Base-by-base conservation (phyloP, 2,329 filamentous ascomycete species). In the Zymoseptoria ardabiliae region DNA sequence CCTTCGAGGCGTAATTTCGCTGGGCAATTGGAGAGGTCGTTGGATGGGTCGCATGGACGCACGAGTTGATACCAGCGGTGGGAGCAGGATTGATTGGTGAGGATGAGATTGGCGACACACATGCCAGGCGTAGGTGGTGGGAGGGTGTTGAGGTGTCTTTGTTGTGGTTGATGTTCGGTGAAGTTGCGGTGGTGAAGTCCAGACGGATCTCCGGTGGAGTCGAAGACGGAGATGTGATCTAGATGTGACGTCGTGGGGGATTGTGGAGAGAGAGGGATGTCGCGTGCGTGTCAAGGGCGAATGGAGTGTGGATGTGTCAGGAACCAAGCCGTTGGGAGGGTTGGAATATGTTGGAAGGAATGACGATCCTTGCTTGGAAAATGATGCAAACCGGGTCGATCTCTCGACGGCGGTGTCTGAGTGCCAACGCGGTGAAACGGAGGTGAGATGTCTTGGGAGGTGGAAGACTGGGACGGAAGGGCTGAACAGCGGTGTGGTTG, bases 51-150 rank as follows among this genome's bases (percentile, higher is more conserved):
- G 71, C 78, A 81, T 51, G 77, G 69, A 45, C 73, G 72, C 35
- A 76, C 69, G 25, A 81, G 74, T 60, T 77, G 74, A 70, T 79
- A 80, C 78, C 78, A 81, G 61, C 78, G 75, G 63, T 81, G 78
- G 57, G 73, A 70, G 73, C 78, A 81, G 50, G 75, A 69, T 56
- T 76, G 73, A 7, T 74, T 73, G 55, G 77, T 76, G 59, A 79
- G 76, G 70, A 79, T 79, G 51, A 81, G 73, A 63, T 79, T 76
- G 62, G 77, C 78, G 68, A 80, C 70, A 64, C 78, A 81, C 78
- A 81, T 81, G 65, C 61, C 58, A 64, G 61, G 62, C 62, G 55
- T 5, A 45, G 17, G 13, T 45, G 11, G 17, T 45, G 35, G 13
- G 35, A n/a, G 13, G 13, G 35, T 17, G 2, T 17, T 28, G 35